Evolutionary conservation across 257 asterid genomes (phyloP), one percentile per base, ranked within the genome.

Genomic region (Capsicum chinense): DNA sequence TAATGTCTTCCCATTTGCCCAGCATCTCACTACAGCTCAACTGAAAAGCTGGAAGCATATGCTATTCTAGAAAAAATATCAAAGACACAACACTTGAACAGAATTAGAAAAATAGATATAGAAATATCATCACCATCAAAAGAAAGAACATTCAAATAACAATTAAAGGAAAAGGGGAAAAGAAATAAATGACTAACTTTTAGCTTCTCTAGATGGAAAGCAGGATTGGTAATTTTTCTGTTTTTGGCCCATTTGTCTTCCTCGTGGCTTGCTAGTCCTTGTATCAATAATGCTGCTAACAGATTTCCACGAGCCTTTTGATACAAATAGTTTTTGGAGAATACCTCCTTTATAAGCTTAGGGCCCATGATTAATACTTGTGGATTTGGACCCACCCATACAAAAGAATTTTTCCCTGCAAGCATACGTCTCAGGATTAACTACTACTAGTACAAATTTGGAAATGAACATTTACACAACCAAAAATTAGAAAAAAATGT

Each of bases 371-470:
- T 54, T 9, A 89, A 39, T 2, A 90, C 73, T 5, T 84, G 19
- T 11, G 96, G 92, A n/a, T n/a, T 89, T 21, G 93, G 90, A 7
- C 97, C 97, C 26, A 89, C 17, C 97, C 96, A 92, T 10, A 83
- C 3, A 56, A 89, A 91, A 3, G 85, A 81, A 44, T 88, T 87
- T n/a, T 59, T 85, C 68, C 97, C 96, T 91, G 89, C 73, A 59
- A 48, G 59, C 59, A 73, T n/a, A 71, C 11, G 39, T 48, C 35
- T 73, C 7, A 19, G 3, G 56, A n/a, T 73, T 11, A 10, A 48
- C 59, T 73, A 47, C 42, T 44, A 33, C 47, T 66, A 26, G 71
- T 33, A 26, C 71, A 66, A 66, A 66, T 13, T 14, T 50, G 56
- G 56, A 66, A 33, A 12, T 33, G 35, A 33, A 7, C 12, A 47